Base-by-base conservation (phyloP, 495 filamentous ascomycete genomes). In the Trichoderma parareesei region DNA sequence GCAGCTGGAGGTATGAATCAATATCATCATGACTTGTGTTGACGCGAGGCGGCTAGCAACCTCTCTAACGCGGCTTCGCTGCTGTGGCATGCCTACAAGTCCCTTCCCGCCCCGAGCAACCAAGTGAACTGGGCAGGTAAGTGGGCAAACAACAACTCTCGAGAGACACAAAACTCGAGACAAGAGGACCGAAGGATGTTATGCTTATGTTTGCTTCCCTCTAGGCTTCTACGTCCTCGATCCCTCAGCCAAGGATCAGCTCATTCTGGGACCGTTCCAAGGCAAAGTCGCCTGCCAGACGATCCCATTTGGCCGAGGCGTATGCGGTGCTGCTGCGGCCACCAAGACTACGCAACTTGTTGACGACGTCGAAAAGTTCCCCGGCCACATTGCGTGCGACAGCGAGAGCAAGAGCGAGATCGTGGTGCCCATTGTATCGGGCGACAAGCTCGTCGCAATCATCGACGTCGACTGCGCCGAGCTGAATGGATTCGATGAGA, bases 331-430 rank as follows among this genome's bases (percentile, higher is more conserved):
- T 0, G 93, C 91, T 3, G 92, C 90, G 0, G 70, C 77, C 35
- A 85, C 77, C 9, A 74, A 78, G 55, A 75, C 77, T 62, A 93
- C 87, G 3, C 83, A 93, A 62, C 70, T 96, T 4, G 89, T 97
- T 6, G 76, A 79, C 7, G 88, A 97, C 74, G 90, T 97, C 11
- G 75, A 85, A 33, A 66, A 76, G 49, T 96, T 96, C 71, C 88
- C 90, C 3, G 92, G 90, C 4, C 93, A 97, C 76, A 96, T 97
- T 73, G 91, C 93, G 6, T 97, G 93, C 71, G 93, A 97, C 75
- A 84, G 82, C 10, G 88, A 84, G 65, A 91, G 85, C 65, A 85
- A 80, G 73, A 95, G 91, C 75, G 93, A 97, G 81, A 91, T 97
- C 73, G 92, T 96, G 5, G 91, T 96, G 40, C 93, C 93, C 13